Conservation (phyloP, 768 basidiomycete genomes). For the Thelephora ganbajun region DNA sequence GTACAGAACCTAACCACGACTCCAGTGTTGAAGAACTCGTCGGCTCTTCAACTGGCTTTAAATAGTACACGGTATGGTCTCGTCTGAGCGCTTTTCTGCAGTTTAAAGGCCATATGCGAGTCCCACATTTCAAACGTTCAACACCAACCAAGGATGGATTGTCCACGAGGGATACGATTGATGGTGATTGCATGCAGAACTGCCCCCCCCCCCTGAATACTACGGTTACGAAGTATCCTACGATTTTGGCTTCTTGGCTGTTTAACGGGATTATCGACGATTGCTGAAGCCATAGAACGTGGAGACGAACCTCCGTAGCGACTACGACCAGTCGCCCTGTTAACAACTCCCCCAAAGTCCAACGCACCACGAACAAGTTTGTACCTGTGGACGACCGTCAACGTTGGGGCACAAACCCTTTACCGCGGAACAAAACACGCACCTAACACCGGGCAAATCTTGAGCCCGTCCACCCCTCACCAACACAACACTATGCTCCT, state of each 20-base stretch:
- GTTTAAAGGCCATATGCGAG: no score
- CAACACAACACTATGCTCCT: conserved; percentile 93
- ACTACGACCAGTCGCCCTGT: conserved; percentile 69
- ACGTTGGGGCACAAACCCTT: background rate
- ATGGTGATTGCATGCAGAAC: no score
- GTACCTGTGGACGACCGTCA: conserved; percentile 41
- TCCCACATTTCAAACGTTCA: no score
- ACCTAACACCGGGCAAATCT: conserved; percentile 97
- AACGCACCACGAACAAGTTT: conserved; percentile 88
- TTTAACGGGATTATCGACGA: conserved; percentile 11
- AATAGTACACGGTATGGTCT: no score
- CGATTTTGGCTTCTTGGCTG: conserved; percentile 83
- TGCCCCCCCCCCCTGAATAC: no score
- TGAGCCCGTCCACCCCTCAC: conserved; percentile 93
- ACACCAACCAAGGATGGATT: no score
- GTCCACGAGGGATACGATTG: no score
- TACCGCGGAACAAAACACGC: conserved; percentile 11
- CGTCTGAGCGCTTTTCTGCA: no score
- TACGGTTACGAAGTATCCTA: conserved; percentile 13
- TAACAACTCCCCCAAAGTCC: conserved; percentile 85
- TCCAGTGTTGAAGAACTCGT: no score
- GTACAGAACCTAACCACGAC: no score
- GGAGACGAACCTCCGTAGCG: conserved; percentile 70
- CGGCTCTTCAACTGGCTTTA: no score
- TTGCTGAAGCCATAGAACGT: background rate